Conservation (phyloP, 1,139 yeast species). For the Suhomyces terraborum region DNA sequence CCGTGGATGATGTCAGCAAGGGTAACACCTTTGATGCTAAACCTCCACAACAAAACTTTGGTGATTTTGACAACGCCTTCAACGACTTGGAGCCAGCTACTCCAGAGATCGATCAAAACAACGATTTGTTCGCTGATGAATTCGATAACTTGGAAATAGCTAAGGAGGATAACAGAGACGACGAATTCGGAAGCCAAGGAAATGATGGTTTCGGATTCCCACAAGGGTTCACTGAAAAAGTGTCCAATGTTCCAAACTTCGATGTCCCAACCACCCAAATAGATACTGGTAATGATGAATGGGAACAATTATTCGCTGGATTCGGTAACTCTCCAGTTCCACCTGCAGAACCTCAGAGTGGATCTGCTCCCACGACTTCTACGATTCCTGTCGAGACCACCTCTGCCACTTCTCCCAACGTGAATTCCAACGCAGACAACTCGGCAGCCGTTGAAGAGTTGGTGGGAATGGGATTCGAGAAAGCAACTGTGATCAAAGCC, state of each 20-base stretch:
- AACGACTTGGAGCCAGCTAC: constrained; percentile 44
- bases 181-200: constrained; percentile 20
- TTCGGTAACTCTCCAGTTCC: constrained; percentile 58
- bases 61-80: constrained; percentile 42
- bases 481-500: constrained; percentile 65
- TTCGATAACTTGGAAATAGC: constrained; percentile 53
- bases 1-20: constrained; percentile 38
- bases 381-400: constrained; percentile 14
- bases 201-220: constrained; percentile 29
- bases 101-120: constrained; percentile 24
- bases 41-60: constrained; percentile 29
- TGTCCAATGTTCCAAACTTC: constrained; percentile 34
- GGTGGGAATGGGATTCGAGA: constrained; percentile 86
- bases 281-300: constrained; percentile 60
- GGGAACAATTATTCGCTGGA: constrained; percentile 94
- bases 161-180: constrained; percentile 38
- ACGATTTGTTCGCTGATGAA: constrained; percentile 50
- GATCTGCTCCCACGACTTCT: constrained; percentile 11
- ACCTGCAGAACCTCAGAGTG: constrained; percentile 3
- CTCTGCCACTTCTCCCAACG: constrained; percentile 11
- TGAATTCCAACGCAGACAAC: constrained; percentile 5
- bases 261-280: constrained; percentile 16
- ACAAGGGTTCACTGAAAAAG: constrained; percentile 41
- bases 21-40: constrained; percentile 14
- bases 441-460: constrained; percentile 66